Base-by-base conservation (phyloP, 495 filamentous ascomycete species). In the Viridothelium virens region DNA sequence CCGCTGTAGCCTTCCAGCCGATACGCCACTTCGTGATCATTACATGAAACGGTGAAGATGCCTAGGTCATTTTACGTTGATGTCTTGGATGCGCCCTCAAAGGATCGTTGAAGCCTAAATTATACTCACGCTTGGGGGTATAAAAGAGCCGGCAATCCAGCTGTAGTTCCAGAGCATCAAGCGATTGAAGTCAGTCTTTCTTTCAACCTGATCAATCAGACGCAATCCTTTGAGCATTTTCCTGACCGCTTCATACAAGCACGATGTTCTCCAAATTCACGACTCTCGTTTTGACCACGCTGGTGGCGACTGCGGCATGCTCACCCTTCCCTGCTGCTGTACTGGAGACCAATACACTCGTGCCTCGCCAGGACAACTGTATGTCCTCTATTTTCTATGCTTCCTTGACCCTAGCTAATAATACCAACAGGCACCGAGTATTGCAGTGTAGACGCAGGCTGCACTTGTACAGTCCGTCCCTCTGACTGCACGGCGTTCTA, bases 301-400 rank as follows among this genome's bases (percentile, higher is more conserved):
- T 59, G 33, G 25, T 36, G 2, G 31, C 53, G 36, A 59, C 53
- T 34, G 53, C 53, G 31, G 18, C 53, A 59, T 59, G 53, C 53
- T 59, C 53, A 1, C 53, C 53, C 36, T 59, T 59, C 14, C 53
- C 53, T 7, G 53, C 53, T 33, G 53, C 53, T 59, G 31, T 7
- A 14, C 53, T 59, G 5, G 53, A 59, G 18, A 59, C 53, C 7
- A 59, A 36, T 36, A 36, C 3, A 3, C 53, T 59, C 18, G 18
- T 59, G 3, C 53, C 53, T 59, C 53, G 53, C 5, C 53, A 59
- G 31, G 31, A 59, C 53, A 59, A 59, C 31, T 59, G 53, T 59
- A 59, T 34, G 48, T 36, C 53, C 3, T 14, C 53, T 14, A 9
- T 59, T n/a, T 2, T 31, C 5, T 36, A 59, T 2, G 0, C 1